phyloP scores from a whole-genome alignment of 306 rosid species.

The Dryas alaskensis region DNA sequence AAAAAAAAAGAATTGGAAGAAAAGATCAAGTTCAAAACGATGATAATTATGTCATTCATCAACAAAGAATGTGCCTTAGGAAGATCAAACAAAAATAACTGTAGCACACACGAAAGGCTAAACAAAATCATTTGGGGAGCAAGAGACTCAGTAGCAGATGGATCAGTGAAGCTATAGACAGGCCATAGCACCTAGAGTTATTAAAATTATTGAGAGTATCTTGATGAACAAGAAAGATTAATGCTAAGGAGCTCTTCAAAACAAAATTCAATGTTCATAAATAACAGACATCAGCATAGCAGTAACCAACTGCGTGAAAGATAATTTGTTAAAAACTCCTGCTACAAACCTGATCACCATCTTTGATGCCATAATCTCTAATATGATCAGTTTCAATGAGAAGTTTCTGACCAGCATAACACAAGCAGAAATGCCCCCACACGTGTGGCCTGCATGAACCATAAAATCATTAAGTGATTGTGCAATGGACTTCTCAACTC shows the following conservation, averaged over 20 bases:
- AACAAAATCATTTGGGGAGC: background rate
- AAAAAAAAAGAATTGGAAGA: background rate
- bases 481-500: background rate
- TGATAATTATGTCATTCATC: background rate
- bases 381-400: slow-evolving; percentile 47
- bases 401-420: slow-evolving; percentile 64
- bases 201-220: background rate
- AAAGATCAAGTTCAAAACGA: background rate
- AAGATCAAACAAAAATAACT: background rate
- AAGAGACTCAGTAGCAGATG: background rate
- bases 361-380: slow-evolving; percentile 60
- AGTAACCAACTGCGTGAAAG: background rate
- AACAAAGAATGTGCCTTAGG: background rate
- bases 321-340: background rate
- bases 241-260: background rate
- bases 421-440: slow-evolving; percentile 89
- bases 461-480: slow-evolving; percentile 6
- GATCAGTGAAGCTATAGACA: background rate
- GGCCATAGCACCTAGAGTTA: background rate
- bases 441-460: slow-evolving; percentile 62
- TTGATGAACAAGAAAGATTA: background rate
- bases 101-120: background rate
- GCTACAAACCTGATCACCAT: slow-evolving; percentile 75
- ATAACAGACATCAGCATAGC: background rate
- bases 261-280: background rate